Conservation (phyloP, 2,329 filamentous ascomycete genomes). For the Aspergillus pseudoterreus region DNA sequence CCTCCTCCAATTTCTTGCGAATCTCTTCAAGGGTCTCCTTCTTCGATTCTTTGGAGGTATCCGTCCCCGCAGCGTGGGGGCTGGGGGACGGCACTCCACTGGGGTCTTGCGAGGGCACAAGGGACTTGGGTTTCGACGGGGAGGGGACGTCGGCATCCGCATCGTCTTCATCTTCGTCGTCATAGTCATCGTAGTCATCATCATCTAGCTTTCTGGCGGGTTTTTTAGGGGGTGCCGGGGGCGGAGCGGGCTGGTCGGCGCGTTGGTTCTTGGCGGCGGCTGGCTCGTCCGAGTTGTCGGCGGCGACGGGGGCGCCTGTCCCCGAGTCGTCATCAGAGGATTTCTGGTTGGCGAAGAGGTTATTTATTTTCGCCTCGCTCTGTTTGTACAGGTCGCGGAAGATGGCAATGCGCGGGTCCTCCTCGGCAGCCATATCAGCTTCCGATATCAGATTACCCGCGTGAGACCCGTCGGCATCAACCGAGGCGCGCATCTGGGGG, state of each 20-base stretch:
- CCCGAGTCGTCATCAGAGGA: constrained; percentile 19
- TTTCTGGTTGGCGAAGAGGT: constrained; percentile 61
- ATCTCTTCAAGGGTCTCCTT: constrained; percentile 77
- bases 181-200: constrained; percentile 66
- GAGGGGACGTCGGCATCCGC: constrained; percentile 49
- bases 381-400: constrained; percentile 75
- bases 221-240: constrained; percentile 49
- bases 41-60: constrained; percentile 53
- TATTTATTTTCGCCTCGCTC: constrained; percentile 71
- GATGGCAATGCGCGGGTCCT: constrained; percentile 63
- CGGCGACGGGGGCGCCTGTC: constrained; percentile 48
- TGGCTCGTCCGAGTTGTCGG: constrained; percentile 32
- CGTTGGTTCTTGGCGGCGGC: constrained; percentile 31
- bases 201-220: constrained; percentile 73
- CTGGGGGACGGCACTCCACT: constrained; percentile 66
- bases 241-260: constrained; percentile 47
- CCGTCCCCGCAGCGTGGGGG: constrained; percentile 62
- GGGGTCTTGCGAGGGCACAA: constrained; percentile 52
- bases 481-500: constrained; percentile 42
- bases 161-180: constrained; percentile 57
- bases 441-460: constrained; percentile 48
- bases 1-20: constrained; percentile 88
- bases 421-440: constrained; percentile 60
- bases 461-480: constrained; percentile 45
- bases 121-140: constrained; percentile 51